phyloP scores from a whole-genome alignment of 306 rosid species.

The Sesbania bispinosa region DNA sequence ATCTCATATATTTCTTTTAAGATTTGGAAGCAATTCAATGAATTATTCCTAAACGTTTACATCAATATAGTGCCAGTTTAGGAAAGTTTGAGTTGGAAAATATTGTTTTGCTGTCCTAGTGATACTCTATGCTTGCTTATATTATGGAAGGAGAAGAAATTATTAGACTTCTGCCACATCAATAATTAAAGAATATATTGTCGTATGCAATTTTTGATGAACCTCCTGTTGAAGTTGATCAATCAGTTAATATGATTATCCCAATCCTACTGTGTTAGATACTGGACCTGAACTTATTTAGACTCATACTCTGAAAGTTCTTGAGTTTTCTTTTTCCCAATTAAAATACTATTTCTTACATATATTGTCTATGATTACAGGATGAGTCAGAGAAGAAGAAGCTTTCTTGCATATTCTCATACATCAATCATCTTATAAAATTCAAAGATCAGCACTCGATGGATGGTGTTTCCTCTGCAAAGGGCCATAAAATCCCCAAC shows the following conservation, averaged over 20 bases:
- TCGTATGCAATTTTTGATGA: background rate
- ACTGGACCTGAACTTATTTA: background rate
- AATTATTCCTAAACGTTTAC: too few relatives aligned
- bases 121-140: background rate
- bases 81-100: background rate
- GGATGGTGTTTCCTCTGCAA: slow-evolving; percentile 49
- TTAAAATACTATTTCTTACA: background rate
- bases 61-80: too few relatives aligned
- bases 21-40: too few relatives aligned
- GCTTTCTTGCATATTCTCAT: slow-evolving; percentile 58
- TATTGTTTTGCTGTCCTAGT: background rate
- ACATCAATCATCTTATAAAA: slow-evolving; percentile 74
- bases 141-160: background rate
- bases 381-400: slow-evolving; percentile 67
- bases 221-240: background rate
- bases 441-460: slow-evolving; percentile 64
- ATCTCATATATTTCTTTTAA: too few relatives aligned
- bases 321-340: background rate
- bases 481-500: slow-evolving; percentile 56
- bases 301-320: background rate
- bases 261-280: background rate
- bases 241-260: slow-evolving; percentile 13
- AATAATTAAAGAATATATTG: background rate
- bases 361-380: slow-evolving; percentile 33
- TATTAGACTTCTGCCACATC: background rate